phyloP scores from a whole-genome alignment of 768 basidiomycete species.

The Mycena haematopus region DNA sequence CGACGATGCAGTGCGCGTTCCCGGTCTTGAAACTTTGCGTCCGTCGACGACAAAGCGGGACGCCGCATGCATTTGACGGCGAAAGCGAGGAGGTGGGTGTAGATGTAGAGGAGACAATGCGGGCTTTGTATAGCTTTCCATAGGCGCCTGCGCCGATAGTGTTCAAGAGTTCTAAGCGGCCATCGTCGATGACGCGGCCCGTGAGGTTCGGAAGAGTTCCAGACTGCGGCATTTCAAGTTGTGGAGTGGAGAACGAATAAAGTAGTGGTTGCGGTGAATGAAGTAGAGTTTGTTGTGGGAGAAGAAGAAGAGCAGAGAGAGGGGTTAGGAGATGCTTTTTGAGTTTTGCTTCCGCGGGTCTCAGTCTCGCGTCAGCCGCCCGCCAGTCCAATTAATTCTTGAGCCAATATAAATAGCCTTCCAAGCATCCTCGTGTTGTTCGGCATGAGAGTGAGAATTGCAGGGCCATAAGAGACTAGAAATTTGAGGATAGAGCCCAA shows the following conservation, averaged over 20 bases:
- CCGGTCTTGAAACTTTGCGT: constrained; percentile 51
- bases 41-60: constrained; percentile 43
- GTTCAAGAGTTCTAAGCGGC: constrained; percentile 15
- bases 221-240: constrained; percentile 11
- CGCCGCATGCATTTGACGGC: constrained; percentile 63
- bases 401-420: no score
- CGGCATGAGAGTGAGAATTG: no score
- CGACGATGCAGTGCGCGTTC: constrained; percentile 50
- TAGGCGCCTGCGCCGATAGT: constrained; percentile 29
- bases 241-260: neutral
- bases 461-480: no score
- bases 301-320: constrained; percentile 1
- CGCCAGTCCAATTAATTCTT: no score
- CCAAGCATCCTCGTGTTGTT: no score
- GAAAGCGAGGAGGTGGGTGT: constrained; percentile 11
- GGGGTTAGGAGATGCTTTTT: neutral
- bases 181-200: constrained; percentile 19
- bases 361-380: neutral
- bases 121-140: constrained; percentile 27
- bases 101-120: constrained; percentile 9
- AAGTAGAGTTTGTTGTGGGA: neutral
- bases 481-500: no score
- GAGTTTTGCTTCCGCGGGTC: constrained; percentile 4
- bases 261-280: neutral
- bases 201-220: constrained; percentile 19